Base-by-base conservation (phyloP, 192 early-diverging fungal genomes). In the Coemansia sp. region DNA sequence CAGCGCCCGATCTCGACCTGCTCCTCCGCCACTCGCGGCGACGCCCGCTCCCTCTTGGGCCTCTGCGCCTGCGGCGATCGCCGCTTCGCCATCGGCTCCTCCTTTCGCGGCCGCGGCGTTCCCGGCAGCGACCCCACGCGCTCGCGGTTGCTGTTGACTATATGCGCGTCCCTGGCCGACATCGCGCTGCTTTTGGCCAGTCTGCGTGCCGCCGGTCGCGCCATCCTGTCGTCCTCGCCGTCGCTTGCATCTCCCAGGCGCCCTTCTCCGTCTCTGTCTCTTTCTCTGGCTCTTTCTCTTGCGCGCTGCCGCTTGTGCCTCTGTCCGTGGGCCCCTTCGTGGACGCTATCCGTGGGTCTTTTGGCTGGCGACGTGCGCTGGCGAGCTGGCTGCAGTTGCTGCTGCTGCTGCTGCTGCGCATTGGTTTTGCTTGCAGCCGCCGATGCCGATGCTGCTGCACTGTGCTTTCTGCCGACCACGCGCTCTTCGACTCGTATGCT, bases 401-500 rank as follows among this genome's bases (percentile, higher is more conserved):
- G n/a, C n/a, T n/a, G n/a, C n/a, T n/a, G n/a, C 19, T 49, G n/a
- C 39, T 29, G 42, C 19, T 58, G 55, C 3, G 28, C 19, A 28
- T 19, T 13, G 0, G 29, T 11, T 20, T 36, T 6, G 5, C n/a
- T 29, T 6, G n/a, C 35, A 35, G 34, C 52, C 27, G 47, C n/a
- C n/a, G n/a, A n/a, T n/a, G n/a, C n/a, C n/a, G n/a, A n/a, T n/a
- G n/a, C 39, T n/a, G 64, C 10, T 54, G 6, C 7, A 24, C 22
- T 50, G 32, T 28, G 14, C 13, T 64, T 57, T 1, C 57, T 28
- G 32, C 56, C 48, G 29, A 55, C 53, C n/a, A 53, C 32, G 23
- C 75, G 65, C 32, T 72, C 75, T 47, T 78, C 75, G n/a, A 72
- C 60, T 2, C 67, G 75, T n/a, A 78, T 65, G 46, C 47, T 67